Evolutionary conservation across 2,329 filamentous ascomycete species (phyloP).

Genomic region (Huntiella savannae): DNA sequence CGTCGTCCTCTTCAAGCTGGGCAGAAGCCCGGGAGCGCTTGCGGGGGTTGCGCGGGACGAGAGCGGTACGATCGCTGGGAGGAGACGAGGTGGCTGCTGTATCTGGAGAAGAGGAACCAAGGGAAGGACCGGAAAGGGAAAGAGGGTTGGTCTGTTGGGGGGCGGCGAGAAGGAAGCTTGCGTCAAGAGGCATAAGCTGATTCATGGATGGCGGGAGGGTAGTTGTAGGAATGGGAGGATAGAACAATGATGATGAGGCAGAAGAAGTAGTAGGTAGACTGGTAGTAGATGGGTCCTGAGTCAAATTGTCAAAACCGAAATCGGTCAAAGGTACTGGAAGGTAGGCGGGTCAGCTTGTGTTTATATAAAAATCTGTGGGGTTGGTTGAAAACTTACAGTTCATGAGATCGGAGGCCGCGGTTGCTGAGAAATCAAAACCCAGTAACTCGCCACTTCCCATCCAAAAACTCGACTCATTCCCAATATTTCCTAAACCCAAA

Average conservation of each 20-base stretch:
- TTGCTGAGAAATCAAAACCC: neutral
- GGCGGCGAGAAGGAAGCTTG: neutral
- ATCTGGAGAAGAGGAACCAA: neutral
- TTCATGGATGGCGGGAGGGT: slow-evolving; percentile 2
- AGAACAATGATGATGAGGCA: slow-evolving; percentile 3
- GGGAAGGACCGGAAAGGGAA: neutral
- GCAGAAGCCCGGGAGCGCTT: slow-evolving; percentile 6
- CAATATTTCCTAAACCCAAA: slow-evolving; percentile 2
- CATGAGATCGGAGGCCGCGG: neutral
- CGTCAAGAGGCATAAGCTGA: slow-evolving; percentile 2
- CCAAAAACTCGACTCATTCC: slow-evolving; percentile 1
- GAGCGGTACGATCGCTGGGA: neutral
- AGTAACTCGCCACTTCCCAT: neutral
- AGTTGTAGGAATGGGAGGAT: slow-evolving; percentile 1
- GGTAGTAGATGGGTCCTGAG: slow-evolving; percentile 4
- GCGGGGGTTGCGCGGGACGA: neutral
- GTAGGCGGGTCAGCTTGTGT: neutral
- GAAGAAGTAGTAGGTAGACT: slow-evolving; percentile 4
- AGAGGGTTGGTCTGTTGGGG: neutral
- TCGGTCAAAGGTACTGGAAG: slow-evolving; percentile 4
- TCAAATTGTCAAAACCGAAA: slow-evolving; percentile 5
- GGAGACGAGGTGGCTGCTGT: neutral
- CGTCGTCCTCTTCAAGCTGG: slow-evolving; percentile 6
- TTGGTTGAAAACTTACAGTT: slow-evolving; percentile 1
- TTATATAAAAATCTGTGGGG: neutral